Percentiles rank a stretch among this genome's conserved stretches.
Conservation (phyloP, 2,329 filamentous ascomycete genomes). For the Fusarium praegraminearum region DNA sequence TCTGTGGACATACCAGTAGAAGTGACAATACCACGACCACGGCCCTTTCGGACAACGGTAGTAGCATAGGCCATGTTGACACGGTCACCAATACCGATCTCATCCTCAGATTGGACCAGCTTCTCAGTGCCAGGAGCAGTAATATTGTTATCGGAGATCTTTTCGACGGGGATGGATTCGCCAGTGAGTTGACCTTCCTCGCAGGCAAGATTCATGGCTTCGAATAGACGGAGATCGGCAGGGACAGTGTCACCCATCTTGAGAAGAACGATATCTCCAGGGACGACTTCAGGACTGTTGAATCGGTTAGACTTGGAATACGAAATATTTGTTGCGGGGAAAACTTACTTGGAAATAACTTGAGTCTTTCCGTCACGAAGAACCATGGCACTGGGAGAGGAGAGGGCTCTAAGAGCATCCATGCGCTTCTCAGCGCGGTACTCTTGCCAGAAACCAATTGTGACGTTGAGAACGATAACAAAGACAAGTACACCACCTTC, state of each 20-base stretch:
- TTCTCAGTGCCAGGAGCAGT: constrained; percentile 60
- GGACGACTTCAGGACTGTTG: constrained; percentile 71
- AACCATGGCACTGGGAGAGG: constrained; percentile 72
- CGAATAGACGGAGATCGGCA: constrained; percentile 76
- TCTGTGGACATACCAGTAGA: constrained; percentile 79
- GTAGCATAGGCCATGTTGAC: constrained; percentile 82
- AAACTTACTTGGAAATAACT: constrained; percentile 68
- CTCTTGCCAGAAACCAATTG: constrained; percentile 75
- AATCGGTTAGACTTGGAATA: constrained; percentile 24
- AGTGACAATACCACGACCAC: constrained; percentile 78
- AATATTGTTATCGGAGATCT: constrained; percentile 67
- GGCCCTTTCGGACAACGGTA: constrained; percentile 78
- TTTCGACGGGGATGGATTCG: constrained; percentile 78
- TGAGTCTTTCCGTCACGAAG: constrained; percentile 69
- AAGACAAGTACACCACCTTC: constrained; percentile 75
- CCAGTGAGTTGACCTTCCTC: constrained; percentile 84
- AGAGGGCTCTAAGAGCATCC: constrained; percentile 71
- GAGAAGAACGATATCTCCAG: constrained; percentile 76
- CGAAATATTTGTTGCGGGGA: not conserved
- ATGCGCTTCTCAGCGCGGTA: constrained; percentile 75
- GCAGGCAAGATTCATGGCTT: constrained; percentile 82
- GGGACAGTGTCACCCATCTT: constrained; percentile 81
- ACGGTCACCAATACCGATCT: constrained; percentile 76
- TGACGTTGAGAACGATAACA: constrained; percentile 76
- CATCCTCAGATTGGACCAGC: constrained; percentile 57